Conservation (phyloP, 208 protist species). For the Trypanosoma boissoni region DNA sequence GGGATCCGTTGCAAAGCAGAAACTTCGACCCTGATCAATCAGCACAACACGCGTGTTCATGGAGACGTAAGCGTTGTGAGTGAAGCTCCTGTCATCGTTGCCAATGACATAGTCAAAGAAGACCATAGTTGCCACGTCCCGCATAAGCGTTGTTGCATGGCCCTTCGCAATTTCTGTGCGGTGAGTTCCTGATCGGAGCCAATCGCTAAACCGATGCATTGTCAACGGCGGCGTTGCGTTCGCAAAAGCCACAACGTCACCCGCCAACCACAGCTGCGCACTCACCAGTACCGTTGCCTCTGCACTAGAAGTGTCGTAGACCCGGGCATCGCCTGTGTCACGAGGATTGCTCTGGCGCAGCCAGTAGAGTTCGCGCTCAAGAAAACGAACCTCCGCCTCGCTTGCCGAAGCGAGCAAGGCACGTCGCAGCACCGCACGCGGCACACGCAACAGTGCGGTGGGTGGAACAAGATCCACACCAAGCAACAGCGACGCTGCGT, state of each 20-base stretch:
- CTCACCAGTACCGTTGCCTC: constrained; percentile 1
- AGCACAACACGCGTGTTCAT: constrained; percentile 9
- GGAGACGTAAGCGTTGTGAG: constrained; percentile 4
- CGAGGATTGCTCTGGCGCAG: not conserved
- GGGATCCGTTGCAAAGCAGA: constrained; percentile 1
- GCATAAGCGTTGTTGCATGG: not conserved
- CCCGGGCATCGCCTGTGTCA: no score
- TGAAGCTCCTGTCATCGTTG: constrained; percentile 21
- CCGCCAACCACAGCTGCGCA: constrained; percentile 9
- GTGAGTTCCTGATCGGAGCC: not conserved
- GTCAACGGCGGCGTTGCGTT: constrained; percentile 4
- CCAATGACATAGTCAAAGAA: constrained; percentile 27
- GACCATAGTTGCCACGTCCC: constrained; percentile 1
- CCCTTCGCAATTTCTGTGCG: not conserved
- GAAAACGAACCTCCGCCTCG: not conserved
- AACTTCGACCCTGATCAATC: constrained; percentile 8
- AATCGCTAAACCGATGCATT: not conserved
- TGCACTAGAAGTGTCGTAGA: no score
- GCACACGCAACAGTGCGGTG: not conserved
- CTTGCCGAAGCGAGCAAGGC: not conserved
- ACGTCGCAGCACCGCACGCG: not conserved
- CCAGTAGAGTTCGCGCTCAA: constrained; percentile 7
- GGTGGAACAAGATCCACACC: constrained; percentile 12
- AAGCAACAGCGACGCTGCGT: constrained; percentile 5
- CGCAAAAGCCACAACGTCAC: constrained; percentile 5